phyloP scores from a whole-genome alignment of 208 protist species.

The Porcisia deanei region DNA sequence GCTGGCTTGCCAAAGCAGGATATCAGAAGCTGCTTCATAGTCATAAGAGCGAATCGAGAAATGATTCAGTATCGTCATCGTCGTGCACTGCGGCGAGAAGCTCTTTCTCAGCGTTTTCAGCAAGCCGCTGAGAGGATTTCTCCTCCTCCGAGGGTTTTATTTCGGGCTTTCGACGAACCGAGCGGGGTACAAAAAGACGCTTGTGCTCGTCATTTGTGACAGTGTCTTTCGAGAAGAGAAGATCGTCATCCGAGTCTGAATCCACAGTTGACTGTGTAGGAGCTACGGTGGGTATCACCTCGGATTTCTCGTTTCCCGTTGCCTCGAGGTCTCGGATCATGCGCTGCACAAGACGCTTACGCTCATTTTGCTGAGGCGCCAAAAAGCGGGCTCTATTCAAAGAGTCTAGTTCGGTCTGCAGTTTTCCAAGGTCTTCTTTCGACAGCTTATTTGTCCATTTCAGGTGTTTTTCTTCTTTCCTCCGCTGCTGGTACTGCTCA shows the following conservation, averaged over 20 bases:
- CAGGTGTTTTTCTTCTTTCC: constrained; percentile 44
- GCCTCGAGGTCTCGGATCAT: constrained; percentile 49
- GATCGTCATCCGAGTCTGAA: constrained; percentile 32
- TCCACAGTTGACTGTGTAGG: constrained; percentile 5
- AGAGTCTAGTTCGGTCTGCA: constrained; percentile 52
- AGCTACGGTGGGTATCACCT: neutral
- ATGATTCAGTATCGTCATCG: constrained; percentile 52
- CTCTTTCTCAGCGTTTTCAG: constrained; percentile 49
- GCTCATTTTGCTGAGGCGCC: constrained; percentile 68
- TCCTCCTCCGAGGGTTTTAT: neutral
- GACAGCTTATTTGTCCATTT: constrained; percentile 64
- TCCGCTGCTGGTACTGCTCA: constrained; percentile 43
- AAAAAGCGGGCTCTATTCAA: constrained; percentile 58
- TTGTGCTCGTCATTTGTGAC: constrained; percentile 19
- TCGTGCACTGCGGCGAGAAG: constrained; percentile 32
- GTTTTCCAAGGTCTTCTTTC: constrained; percentile 50
- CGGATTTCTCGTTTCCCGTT: constrained; percentile 2
- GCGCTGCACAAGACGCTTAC: constrained; percentile 58
- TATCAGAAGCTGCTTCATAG: neutral
- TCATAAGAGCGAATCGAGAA: constrained; percentile 50
- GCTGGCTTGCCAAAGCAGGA: neutral
- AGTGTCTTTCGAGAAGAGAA: constrained; percentile 7
- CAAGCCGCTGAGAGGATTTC: constrained; percentile 23
- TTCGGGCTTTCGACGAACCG: constrained; percentile 20
- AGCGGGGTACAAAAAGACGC: constrained; percentile 25